Evolutionary conservation across 805 yeast species (phyloP).

Genomic region (Candida insectorum): DNA sequence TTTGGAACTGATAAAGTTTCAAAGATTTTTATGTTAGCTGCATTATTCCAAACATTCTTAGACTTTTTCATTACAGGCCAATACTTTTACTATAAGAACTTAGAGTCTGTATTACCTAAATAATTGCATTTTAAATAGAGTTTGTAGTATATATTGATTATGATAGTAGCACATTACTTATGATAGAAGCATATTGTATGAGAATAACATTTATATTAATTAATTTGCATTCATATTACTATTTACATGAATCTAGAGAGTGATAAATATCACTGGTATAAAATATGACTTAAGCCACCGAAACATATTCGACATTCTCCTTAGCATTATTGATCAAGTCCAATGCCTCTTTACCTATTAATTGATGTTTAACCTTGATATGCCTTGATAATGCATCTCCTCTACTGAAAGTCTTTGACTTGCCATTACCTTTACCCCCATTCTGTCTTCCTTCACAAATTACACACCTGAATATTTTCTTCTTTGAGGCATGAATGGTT

Average conservation of each 20-base stretch:
- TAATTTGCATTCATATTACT: too few species aligned
- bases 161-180: too few species aligned
- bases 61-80: constrained; percentile 74
- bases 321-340: constrained; percentile 73
- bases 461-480: constrained; percentile 44
- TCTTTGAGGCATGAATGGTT: constrained; percentile 45
- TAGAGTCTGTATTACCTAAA: constrained; percentile 4
- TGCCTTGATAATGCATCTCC: constrained; percentile 47
- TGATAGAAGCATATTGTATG: too few species aligned
- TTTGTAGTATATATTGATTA: too few species aligned
- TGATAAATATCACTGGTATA: not conserved
- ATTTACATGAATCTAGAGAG: constrained; percentile 4
- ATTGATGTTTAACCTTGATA: constrained; percentile 78
- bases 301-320: constrained; percentile 65
- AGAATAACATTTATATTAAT: too few species aligned
- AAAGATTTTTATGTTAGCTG: constrained; percentile 62
- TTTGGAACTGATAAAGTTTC: constrained; percentile 74
- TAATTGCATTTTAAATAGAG: too few species aligned
- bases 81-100: constrained; percentile 54
- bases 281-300: constrained; percentile 8
- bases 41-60: constrained; percentile 71
- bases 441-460: constrained; percentile 44
- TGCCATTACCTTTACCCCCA: constrained; percentile 50
- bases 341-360: constrained; percentile 62
- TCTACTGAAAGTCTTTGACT: constrained; percentile 43